A percentile compares a stretch with the other conserved stretches of the same genome.
These are phyloP conservation scores for Botrytis hyacinthi DNA, from an alignment of 2,329 filamentous ascomycete genomes.

Conservation along the genomic window DNA sequence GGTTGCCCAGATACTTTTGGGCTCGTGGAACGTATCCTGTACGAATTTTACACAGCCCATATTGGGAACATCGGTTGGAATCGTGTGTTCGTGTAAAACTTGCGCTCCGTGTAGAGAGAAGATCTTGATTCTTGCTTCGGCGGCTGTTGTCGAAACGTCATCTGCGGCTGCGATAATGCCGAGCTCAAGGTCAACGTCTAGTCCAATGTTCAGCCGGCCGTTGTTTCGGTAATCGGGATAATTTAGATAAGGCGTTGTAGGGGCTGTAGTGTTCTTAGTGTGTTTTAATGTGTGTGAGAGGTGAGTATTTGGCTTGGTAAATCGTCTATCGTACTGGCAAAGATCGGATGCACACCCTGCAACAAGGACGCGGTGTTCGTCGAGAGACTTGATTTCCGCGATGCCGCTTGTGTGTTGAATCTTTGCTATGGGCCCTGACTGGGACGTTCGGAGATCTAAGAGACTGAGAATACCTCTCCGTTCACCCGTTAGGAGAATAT, in stretches of 20 bases:
- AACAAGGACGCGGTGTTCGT: slow-evolving; percentile 51
- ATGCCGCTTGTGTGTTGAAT: slow-evolving; percentile 43
- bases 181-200: slow-evolving; percentile 49
- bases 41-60: slow-evolving; percentile 30
- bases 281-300: slow-evolving; percentile 14
- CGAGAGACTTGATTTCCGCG: slow-evolving; percentile 51
- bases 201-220: slow-evolving; percentile 49
- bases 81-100: slow-evolving; percentile 6
- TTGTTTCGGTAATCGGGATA: slow-evolving; percentile 53
- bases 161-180: slow-evolving; percentile 51
- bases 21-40: slow-evolving; percentile 23
- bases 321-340: slow-evolving; percentile 57
- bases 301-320: slow-evolving; percentile 26
- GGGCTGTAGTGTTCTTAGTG: background rate
- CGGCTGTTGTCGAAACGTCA: background rate
- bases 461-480: slow-evolving; percentile 43
- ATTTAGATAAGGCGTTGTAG: slow-evolving; percentile 43
- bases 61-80: background rate
- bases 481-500: slow-evolving; percentile 51
- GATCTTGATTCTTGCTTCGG: slow-evolving; percentile 24
- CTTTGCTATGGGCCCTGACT: slow-evolving; percentile 25
- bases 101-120: slow-evolving; percentile 34
- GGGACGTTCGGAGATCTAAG: slow-evolving; percentile 38
- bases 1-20: slow-evolving; percentile 29
- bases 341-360: slow-evolving; percentile 51